Percentiles rank a stretch among this genome's conserved stretches.
Evolutionary conservation across 1,284 basidiomycete genomes (phyloP).

Genomic region (Sanghuangporus baumii): DNA sequence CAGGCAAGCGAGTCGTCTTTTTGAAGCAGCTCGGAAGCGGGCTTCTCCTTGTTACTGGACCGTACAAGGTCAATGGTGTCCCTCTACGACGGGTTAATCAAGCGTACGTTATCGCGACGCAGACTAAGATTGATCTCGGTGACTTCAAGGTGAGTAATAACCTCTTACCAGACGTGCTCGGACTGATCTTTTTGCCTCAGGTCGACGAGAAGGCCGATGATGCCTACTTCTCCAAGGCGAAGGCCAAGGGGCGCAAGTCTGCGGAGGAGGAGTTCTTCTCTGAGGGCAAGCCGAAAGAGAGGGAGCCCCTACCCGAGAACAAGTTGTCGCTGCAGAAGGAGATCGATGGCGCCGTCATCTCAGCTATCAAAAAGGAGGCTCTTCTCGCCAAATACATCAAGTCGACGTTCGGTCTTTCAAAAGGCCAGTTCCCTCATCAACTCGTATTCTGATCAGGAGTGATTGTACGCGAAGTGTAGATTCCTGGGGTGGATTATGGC

Average conservation of each 20-base stretch:
- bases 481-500: slow-evolving; percentile 9
- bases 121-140: slow-evolving; percentile 88
- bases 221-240: slow-evolving; percentile 88
- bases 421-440: slow-evolving; percentile 90
- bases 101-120: slow-evolving; percentile 98
- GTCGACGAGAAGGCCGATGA: slow-evolving; percentile 91
- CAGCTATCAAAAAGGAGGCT: slow-evolving; percentile 89
- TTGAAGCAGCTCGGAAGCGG: slow-evolving; percentile 95
- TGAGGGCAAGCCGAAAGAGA: slow-evolving; percentile 89
- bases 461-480: slow-evolving; percentile 19
- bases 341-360: slow-evolving; percentile 82
- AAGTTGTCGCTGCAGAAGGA: slow-evolving; percentile 93
- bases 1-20: slow-evolving; percentile 98
- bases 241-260: slow-evolving; percentile 61
- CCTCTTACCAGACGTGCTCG: neutral
- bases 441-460: slow-evolving; percentile 63
- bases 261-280: slow-evolving; percentile 97
- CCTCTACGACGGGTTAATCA: slow-evolving; percentile 98
- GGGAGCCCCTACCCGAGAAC: slow-evolving; percentile 85
- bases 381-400: slow-evolving; percentile 93
- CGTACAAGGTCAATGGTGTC: slow-evolving; percentile 98
- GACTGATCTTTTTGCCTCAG: slow-evolving; percentile 31
- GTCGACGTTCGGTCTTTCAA: slow-evolving; percentile 91
- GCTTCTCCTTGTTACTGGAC: slow-evolving; percentile 93
- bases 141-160: slow-evolving; percentile 60